A percentile compares a stretch with the other conserved stretches of the same genome.
phyloP scores from a whole-genome alignment of 352 stramenopile species.

The Lagenidium sp. region DNA sequence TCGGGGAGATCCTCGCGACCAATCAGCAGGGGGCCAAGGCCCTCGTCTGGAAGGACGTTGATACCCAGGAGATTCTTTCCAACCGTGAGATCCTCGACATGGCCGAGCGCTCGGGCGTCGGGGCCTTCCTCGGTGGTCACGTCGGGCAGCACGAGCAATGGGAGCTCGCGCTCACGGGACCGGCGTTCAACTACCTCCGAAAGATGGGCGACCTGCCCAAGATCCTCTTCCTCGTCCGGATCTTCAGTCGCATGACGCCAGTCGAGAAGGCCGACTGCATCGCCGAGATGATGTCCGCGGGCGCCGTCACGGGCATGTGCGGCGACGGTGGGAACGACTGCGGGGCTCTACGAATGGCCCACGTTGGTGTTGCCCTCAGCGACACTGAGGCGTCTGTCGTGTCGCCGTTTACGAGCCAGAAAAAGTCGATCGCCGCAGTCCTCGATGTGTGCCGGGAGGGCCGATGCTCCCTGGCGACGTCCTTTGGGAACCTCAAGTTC shows the following conservation, averaged over 20 bases:
- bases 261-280: constrained; percentile 64
- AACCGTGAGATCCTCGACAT: constrained; percentile 40
- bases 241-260: constrained; percentile 78
- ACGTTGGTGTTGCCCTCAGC: constrained; percentile 87
- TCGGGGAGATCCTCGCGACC: constrained; percentile 49
- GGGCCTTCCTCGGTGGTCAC: neutral
- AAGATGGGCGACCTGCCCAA: constrained; percentile 50
- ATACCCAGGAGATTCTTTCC: constrained; percentile 38
- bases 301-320: constrained; percentile 73
- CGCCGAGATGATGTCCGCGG: constrained; percentile 47
- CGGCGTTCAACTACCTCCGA: constrained; percentile 60
- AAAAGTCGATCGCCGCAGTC: constrained; percentile 72
- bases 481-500: constrained; percentile 82
- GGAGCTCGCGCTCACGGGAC: constrained; percentile 63
- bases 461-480: constrained; percentile 77
- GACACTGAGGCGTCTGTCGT: constrained; percentile 82
- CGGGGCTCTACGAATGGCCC: constrained; percentile 84
- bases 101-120: constrained; percentile 11
- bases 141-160: neutral
- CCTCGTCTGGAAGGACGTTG: constrained; percentile 60
- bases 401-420: constrained; percentile 77
- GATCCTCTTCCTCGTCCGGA: constrained; percentile 56
- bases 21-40: constrained; percentile 14
- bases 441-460: constrained; percentile 82
- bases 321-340: constrained; percentile 89